Evolutionary conservation across 805 yeast genomes (phyloP).

Genomic region (Schizosaccharomyces cryophilus): DNA sequence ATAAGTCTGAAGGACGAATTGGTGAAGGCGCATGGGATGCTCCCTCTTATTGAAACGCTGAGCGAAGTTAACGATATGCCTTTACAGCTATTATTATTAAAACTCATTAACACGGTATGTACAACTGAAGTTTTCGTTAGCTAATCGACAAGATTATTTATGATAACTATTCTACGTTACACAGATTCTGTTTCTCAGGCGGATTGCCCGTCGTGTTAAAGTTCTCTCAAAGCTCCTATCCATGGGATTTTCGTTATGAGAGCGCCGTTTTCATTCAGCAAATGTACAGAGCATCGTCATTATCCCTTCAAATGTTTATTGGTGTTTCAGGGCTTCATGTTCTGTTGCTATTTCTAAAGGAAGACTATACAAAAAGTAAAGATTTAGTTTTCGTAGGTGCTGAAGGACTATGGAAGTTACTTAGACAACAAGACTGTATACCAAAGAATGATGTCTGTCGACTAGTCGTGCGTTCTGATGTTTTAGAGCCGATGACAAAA

Average conservation of each 20-base stretch:
- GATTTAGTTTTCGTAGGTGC: slow-evolving; percentile 21
- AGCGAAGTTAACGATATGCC: slow-evolving; percentile 1
- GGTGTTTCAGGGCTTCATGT: slow-evolving; percentile 25
- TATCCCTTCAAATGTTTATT: slow-evolving; percentile 22
- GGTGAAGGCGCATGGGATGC: slow-evolving; percentile 8
- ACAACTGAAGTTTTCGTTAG: no score
- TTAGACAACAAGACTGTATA: slow-evolving; percentile 15
- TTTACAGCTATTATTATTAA: slow-evolving; percentile 4
- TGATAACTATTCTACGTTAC: slow-evolving; percentile 6
- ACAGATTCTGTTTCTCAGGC: slow-evolving; percentile 9
- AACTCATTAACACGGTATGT: slow-evolving; percentile 3
- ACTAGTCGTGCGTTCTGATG: slow-evolving; percentile 20
- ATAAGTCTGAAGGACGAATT: slow-evolving; percentile 8
- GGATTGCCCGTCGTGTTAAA: slow-evolving; percentile 10
- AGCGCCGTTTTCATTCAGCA: slow-evolving; percentile 9
- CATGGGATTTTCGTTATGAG: slow-evolving; percentile 6
- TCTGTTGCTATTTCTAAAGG: slow-evolving; percentile 22
- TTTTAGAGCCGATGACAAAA: slow-evolving; percentile 17
- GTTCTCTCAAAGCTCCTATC: slow-evolving; percentile 6
- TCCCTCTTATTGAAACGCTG: slow-evolving; percentile 9
- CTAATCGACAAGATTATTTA: neutral
- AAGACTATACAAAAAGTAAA: slow-evolving; percentile 20
- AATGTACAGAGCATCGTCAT: slow-evolving; percentile 12
- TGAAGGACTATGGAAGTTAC: slow-evolving; percentile 19
- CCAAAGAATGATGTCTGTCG: slow-evolving; percentile 24